phyloP scores from a whole-genome alignment of 805 yeast genomes.

The Barnettozyma vustinii region DNA sequence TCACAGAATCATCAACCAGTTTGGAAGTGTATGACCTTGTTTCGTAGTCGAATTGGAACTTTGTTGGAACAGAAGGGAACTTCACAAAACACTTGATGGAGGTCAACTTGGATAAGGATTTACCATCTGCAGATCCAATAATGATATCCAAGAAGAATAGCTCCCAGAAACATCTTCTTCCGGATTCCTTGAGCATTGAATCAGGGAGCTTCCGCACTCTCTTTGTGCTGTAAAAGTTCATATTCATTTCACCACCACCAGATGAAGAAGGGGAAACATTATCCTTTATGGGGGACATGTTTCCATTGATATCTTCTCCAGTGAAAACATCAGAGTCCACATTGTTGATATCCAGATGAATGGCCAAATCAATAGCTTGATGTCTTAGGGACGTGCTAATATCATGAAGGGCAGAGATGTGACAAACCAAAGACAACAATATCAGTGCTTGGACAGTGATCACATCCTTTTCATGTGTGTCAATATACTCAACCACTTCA shows the following conservation, averaged over 20 bases:
- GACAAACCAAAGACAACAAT: constrained; percentile 39
- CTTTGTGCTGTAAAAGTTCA: constrained; percentile 20
- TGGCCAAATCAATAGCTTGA: constrained; percentile 34
- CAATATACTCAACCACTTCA: constrained; percentile 27
- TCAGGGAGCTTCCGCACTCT: constrained; percentile 21
- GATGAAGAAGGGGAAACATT: constrained; percentile 13
- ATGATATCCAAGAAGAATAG: constrained; percentile 45
- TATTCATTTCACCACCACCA: constrained; percentile 17
- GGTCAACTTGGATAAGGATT: constrained; percentile 36
- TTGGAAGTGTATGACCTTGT: constrained; percentile 41
- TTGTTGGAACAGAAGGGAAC: constrained; percentile 35
- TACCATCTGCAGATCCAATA: constrained; percentile 51
- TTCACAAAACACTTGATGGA: constrained; percentile 30
- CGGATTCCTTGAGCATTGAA: constrained; percentile 22
- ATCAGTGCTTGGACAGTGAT: constrained; percentile 38
- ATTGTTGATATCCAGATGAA: constrained; percentile 34
- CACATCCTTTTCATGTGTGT: constrained; percentile 32
- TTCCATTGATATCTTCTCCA: constrained; percentile 24
- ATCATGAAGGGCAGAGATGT: constrained; percentile 47
- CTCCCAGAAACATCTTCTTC: constrained; percentile 48
- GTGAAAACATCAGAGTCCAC: constrained; percentile 29
- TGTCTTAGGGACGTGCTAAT: constrained; percentile 38
- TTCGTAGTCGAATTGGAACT: constrained; percentile 39
- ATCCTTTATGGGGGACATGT: constrained; percentile 1
- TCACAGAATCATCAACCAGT: constrained; percentile 45